These are phyloP conservation scores for Pleurotus platypus DNA, from an alignment of 768 basidiomycete species.

Conservation along the genomic window DNA sequence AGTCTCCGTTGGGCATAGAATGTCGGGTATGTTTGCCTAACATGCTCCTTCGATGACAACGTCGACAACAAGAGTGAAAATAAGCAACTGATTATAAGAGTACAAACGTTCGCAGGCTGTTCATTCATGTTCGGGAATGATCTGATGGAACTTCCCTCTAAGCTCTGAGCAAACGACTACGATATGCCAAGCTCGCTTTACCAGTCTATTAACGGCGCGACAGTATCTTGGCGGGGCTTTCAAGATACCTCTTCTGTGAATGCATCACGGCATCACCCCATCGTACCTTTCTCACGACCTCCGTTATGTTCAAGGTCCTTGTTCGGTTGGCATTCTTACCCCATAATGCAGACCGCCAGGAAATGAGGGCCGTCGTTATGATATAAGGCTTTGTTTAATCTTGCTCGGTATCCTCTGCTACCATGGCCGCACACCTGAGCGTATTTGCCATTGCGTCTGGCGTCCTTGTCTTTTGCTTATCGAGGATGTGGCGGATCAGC, in stretches of 20 bases:
- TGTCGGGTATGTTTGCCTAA: no score
- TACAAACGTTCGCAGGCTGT: background rate
- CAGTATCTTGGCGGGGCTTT: background rate
- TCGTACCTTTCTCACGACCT: background rate
- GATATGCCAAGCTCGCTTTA: background rate
- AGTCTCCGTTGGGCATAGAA: no score
- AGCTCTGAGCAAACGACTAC: no score
- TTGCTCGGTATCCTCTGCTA: background rate
- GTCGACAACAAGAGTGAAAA: background rate
- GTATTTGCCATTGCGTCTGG: background rate
- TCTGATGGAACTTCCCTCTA: no score
- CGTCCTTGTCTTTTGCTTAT: background rate
- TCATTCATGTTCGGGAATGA: background rate
- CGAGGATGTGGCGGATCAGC: background rate
- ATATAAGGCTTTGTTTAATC: background rate
- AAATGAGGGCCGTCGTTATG: background rate
- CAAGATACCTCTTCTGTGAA: constrained; percentile 5
- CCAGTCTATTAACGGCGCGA: background rate
- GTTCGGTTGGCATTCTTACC: background rate
- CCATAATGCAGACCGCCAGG: background rate
- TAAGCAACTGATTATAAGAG: background rate
- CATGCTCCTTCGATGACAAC: background rate
- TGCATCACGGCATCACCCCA: background rate
- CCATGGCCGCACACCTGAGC: background rate
- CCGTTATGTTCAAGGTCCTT: background rate